Base-by-base conservation (phyloP, 176 grass and related monocot species). In the Oryza meridionalis region DNA sequence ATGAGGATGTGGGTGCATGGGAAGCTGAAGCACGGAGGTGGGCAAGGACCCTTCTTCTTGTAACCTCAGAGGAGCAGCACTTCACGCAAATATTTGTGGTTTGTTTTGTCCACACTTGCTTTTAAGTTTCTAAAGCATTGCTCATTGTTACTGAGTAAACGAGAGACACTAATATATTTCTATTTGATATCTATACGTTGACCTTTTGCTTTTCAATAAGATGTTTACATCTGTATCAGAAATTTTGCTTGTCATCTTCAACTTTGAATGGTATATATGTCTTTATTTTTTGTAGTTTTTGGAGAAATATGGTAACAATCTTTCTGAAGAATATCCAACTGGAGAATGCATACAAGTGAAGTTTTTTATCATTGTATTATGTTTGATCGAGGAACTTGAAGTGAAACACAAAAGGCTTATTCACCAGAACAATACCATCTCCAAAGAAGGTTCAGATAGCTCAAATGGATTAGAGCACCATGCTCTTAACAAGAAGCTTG, bases 21-120 rank as follows among this genome's bases (percentile, higher is more conserved):
- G 95, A 94, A 91, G 83, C 80, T 82, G 90, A 91, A 82, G 90
- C 92, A 72, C 89, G 82, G 86, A 94, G 95, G 82, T 98, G 95
- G 95, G 87, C 95, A 37, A 92, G 92, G 77, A 66, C 84, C 80
- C 86, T 98, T 87, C 51, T 94, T 91, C 88, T 97, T 91, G 81
- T 91, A 86, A 77, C 82, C 72, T 86, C 84, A 55, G 84, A 94
- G 53, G 87, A 89, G 77, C 79, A 94, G 67, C 85, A 93, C 71
- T 72, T 98, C 44, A 72, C 88, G 42, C 84, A 24, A 76, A 82
- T 93, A 82, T 90, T 93, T 78, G 62, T 67, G 90, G 95, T 94
- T 84, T 82, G 89, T 84, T 90, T 87, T 50, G 42, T 31, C 63
- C 88, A 53, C 70, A 81, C 85, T 70, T 87, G 55, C 15, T 65